Conservation (phyloP, 345 rosid species). For the Eutrema yunnanense region DNA sequence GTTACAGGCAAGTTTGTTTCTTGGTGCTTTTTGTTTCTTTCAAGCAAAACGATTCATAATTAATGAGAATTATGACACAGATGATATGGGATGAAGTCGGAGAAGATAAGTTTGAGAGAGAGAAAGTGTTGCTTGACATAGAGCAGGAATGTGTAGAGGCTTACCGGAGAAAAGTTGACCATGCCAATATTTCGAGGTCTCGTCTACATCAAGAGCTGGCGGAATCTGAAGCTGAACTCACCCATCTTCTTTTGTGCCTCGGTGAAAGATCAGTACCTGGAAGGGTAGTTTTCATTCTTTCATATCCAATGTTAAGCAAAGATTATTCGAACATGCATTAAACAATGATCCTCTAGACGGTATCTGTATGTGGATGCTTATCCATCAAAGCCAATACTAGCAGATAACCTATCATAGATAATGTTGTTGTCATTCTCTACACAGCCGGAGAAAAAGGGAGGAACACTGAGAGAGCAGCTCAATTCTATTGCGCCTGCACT, state of each 20-base stretch:
- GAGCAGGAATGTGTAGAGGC: slow-evolving; percentile 93
- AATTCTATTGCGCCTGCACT: slow-evolving; percentile 89
- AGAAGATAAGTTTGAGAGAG: slow-evolving; percentile 69
- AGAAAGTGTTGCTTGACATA: slow-evolving; percentile 74
- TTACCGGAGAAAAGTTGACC: slow-evolving; percentile 92
- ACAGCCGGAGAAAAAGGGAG: slow-evolving; percentile 91
- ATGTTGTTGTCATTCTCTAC: slow-evolving; percentile 1
- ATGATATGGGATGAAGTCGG: slow-evolving; percentile 99
- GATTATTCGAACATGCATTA: background rate
- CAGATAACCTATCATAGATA: background rate
- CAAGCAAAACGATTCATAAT: background rate
- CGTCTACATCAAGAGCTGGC: slow-evolving; percentile 96
- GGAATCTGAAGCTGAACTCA: slow-evolving; percentile 94
- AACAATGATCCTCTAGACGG: background rate
- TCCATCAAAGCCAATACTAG: background rate
- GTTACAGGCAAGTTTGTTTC: slow-evolving; percentile 59
- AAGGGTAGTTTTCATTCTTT: slow-evolving; percentile 50
- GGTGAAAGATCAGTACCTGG: slow-evolving; percentile 94
- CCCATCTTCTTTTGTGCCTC: slow-evolving; percentile 89
- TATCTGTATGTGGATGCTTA: background rate
- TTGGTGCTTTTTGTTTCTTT: background rate
- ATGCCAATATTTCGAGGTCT: slow-evolving; percentile 84
- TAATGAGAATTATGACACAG: slow-evolving; percentile 33
- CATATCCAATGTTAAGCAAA: background rate
- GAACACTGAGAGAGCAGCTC: slow-evolving; percentile 81